Conservation (phyloP, 768 basidiomycete genomes). For the Amanita pallidorosea region DNA sequence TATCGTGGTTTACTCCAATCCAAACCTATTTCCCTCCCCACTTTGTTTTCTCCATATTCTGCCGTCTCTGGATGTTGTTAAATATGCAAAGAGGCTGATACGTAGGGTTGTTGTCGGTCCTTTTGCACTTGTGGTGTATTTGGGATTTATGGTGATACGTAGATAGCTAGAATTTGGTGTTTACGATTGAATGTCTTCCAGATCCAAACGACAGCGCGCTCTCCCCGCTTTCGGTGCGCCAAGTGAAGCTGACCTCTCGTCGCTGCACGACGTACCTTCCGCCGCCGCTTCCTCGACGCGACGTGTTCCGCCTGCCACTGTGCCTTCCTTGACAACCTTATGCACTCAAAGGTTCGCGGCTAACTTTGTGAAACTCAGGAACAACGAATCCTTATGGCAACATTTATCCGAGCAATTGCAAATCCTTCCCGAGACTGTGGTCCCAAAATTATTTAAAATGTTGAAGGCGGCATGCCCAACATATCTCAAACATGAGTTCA, state of each 20-base stretch:
- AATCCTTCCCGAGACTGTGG: constrained; percentile 38
- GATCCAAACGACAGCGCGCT: constrained; percentile 18
- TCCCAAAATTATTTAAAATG: constrained; percentile 40
- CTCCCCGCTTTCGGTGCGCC: constrained; percentile 1
- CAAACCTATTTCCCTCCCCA: constrained; percentile 38
- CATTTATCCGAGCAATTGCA: constrained; percentile 28
- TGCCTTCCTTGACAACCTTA: constrained; percentile 36
- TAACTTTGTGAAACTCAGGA: constrained; percentile 29
- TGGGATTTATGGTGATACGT: background rate
- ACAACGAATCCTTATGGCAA: constrained; percentile 27
- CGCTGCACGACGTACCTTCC: constrained; percentile 14
- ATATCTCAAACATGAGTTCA: constrained; percentile 41
- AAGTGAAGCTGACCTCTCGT: background rate
- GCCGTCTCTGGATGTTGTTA: background rate
- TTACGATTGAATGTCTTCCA: constrained; percentile 22
- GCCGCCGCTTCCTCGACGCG: constrained; percentile 43
- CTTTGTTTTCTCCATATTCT: constrained; percentile 31
- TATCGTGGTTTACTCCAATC: constrained; percentile 22
- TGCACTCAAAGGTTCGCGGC: constrained; percentile 43
- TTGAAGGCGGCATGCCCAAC: constrained; percentile 39
- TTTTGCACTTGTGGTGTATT: constrained; percentile 16
- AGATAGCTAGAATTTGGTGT: no score
- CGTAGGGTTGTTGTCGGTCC: constrained; percentile 35
- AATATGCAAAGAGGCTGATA: constrained; percentile 11
- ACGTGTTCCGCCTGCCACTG: constrained; percentile 16